Percentiles rank a stretch among this genome's conserved stretches.
Evolutionary conservation across 106 monocot species (phyloP).

Genomic region (Apostasia shenzhenica): DNA sequence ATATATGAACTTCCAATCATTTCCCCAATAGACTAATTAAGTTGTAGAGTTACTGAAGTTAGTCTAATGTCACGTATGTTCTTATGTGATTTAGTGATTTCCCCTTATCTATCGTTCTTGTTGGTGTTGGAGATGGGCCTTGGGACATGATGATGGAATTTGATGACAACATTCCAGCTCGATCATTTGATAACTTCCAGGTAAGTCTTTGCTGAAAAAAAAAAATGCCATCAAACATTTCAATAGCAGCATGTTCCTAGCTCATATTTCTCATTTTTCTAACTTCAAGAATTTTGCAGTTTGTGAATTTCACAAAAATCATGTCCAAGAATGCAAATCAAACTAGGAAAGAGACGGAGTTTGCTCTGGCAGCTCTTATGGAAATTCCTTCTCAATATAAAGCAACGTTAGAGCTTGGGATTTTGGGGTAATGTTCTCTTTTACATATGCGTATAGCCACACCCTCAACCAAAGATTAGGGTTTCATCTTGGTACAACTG

Average conservation of each 20-base stretch:
- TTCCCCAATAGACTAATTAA: neutral
- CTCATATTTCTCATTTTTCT: neutral
- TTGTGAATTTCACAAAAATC: slow-evolving; percentile 94
- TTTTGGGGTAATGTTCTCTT: slow-evolving; percentile 51
- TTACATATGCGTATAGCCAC: no score
- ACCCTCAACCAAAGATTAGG: no score
- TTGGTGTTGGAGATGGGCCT: slow-evolving; percentile 97
- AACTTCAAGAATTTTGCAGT: slow-evolving; percentile 32
- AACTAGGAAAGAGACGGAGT: slow-evolving; percentile 70
- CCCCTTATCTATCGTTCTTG: slow-evolving; percentile 83
- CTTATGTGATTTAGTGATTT: slow-evolving; percentile 32
- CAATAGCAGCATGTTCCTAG: neutral
- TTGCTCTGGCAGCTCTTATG: slow-evolving; percentile 84
- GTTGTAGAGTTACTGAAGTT: neutral
- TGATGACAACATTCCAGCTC: slow-evolving; percentile 87
- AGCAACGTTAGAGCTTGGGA: slow-evolving; percentile 72
- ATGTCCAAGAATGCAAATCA: slow-evolving; percentile 58
- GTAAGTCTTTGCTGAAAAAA: slow-evolving; percentile 13
- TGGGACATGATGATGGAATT: slow-evolving; percentile 98
- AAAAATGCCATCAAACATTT: neutral
- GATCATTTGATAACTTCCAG: slow-evolving; percentile 94
- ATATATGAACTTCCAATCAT: neutral
- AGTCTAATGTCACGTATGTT: no score
- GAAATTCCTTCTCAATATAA: slow-evolving; percentile 91
- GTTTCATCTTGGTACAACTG: no score